A percentile compares a stretch with the other conserved stretches of the same genome.
These are phyloP conservation scores for Colletotrichum sansevieriae DNA, from an alignment of 2,329 filamentous ascomycete species.

Conservation along the genomic window DNA sequence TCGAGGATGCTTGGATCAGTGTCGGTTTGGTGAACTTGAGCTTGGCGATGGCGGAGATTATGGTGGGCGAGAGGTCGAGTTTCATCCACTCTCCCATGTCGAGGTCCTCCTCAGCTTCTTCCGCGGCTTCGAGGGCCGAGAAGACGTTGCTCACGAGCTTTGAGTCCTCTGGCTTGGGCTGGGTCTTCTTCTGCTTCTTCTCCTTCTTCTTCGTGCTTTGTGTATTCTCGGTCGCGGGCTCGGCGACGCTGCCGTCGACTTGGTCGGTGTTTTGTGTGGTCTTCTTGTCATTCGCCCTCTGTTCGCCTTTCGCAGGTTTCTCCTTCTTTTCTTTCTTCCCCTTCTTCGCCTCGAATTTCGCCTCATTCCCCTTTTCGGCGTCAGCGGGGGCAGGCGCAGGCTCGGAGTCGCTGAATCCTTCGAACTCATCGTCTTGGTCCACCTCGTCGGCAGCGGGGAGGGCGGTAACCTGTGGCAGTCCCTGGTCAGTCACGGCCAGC, in stretches of 20 bases:
- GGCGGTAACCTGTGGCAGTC: constrained; percentile 1
- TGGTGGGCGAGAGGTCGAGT: constrained; percentile 78
- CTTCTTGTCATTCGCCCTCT: constrained; percentile 46
- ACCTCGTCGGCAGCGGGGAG: constrained; percentile 36
- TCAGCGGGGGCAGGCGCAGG: constrained; percentile 38
- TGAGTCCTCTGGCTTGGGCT: constrained; percentile 52
- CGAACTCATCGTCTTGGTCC: constrained; percentile 69
- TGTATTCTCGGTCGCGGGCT: constrained; percentile 36
- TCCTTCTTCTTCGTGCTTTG: constrained; percentile 45
- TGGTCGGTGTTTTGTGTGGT: neutral
- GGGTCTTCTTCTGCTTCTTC: constrained; percentile 50
- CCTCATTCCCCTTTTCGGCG: constrained; percentile 47
- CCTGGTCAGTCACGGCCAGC: neutral
- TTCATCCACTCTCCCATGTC: constrained; percentile 85
- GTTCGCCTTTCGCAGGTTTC: constrained; percentile 49
- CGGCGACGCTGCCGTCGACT: neutral
- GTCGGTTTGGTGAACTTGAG: constrained; percentile 87
- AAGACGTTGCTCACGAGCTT: constrained; percentile 66
- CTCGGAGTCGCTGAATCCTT: constrained; percentile 72
- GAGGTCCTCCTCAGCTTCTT: constrained; percentile 68
- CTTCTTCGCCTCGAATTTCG: constrained; percentile 48
- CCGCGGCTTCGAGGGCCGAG: constrained; percentile 65
- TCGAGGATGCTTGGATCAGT: constrained; percentile 81
- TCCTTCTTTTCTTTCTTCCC: constrained; percentile 47
- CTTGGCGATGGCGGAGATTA: constrained; percentile 80